Evolutionary conservation across 345 rosid genomes (phyloP).

Genomic region (Eucalyptus camaldulensis): DNA sequence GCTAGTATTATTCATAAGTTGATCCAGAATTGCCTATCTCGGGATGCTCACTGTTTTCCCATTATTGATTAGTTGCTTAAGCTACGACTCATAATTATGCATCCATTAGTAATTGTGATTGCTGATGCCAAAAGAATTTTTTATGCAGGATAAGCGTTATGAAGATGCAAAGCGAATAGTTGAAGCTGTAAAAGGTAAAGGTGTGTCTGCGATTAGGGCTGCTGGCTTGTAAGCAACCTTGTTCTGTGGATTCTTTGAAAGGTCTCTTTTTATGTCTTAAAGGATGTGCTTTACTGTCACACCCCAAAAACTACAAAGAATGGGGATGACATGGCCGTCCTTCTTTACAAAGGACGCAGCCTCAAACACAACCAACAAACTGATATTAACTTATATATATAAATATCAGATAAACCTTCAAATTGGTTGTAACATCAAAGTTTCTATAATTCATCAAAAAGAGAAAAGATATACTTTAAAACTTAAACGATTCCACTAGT

Average conservation of each 20-base stretch:
- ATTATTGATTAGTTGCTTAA: neutral
- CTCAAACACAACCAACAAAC: too few relatives aligned
- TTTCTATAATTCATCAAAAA: too few relatives aligned
- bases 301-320: too few relatives aligned
- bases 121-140: neutral
- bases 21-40: neutral
- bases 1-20: neutral
- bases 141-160: neutral
- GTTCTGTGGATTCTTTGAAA: neutral
- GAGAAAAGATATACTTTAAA: too few relatives aligned
- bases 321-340: too few relatives aligned
- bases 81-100: neutral
- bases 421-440: too few relatives aligned
- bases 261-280: neutral
- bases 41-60: neutral
- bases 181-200: slow-evolving; percentile 4
- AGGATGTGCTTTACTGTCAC: neutral
- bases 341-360: too few relatives aligned
- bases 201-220: neutral
- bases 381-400: too few relatives aligned
- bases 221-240: slow-evolving; percentile 5
- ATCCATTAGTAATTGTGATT: neutral
- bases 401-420: too few relatives aligned
- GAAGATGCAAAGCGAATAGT: neutral
- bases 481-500: too few relatives aligned